A percentile compares a stretch with the other conserved stretches of the same genome.
Evolutionary conservation across 2,329 filamentous ascomycete species (phyloP).

Genomic region (Alternaria consortialis): DNA sequence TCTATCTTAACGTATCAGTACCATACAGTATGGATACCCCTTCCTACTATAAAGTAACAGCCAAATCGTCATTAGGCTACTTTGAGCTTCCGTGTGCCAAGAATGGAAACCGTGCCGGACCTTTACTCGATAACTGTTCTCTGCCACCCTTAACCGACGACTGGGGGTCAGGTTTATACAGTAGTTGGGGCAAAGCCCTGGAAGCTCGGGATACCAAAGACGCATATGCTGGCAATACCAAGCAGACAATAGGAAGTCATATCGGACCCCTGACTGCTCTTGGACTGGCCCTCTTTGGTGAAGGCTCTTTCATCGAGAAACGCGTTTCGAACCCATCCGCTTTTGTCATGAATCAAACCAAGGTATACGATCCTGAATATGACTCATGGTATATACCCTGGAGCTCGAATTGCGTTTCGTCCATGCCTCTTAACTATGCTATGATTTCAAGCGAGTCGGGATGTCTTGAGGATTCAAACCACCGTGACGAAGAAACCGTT

Average conservation of each 20-base stretch:
- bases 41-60: neutral
- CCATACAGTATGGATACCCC: neutral
- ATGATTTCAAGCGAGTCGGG: neutral
- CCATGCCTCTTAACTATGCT: neutral
- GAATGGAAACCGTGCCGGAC: neutral
- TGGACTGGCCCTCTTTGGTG: conserved; percentile 1
- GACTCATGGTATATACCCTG: neutral
- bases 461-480: neutral
- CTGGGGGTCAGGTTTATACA: neutral
- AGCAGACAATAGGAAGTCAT: neutral
- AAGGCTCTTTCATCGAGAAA: conserved; percentile 2
- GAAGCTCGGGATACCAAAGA: neutral
- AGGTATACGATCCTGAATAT: neutral
- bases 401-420: neutral
- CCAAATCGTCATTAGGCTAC: conserved; percentile 3
- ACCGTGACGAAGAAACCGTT: neutral
- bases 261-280: conserved; percentile 1
- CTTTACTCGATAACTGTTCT: neutral
- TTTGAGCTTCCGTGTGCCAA: conserved; percentile 4
- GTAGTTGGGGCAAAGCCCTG: neutral
- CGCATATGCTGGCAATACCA: neutral
- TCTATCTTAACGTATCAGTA: neutral
- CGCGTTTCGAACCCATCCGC: neutral
- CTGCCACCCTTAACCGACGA: neutral
- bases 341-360: neutral